phyloP scores from a whole-genome alignment of 2,329 filamentous ascomycete genomes.

The Leptographium wingfieldii region DNA sequence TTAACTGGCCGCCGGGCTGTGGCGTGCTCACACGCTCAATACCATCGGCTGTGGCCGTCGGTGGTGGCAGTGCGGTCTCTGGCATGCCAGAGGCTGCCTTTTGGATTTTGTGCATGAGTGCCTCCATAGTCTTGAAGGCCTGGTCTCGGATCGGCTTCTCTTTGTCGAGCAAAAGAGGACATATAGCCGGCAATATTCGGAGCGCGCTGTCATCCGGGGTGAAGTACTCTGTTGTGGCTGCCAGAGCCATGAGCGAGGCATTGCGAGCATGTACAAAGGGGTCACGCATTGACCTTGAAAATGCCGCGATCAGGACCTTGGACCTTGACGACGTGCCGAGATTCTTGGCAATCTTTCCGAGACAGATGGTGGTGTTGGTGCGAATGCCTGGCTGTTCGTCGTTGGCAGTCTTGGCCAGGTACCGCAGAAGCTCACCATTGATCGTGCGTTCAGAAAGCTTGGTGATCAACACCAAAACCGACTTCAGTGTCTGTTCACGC shows the following conservation, averaged over 20 bases:
- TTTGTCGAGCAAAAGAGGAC: constrained; percentile 79
- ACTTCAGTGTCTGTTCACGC: constrained; percentile 90
- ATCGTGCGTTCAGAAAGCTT: constrained; percentile 89
- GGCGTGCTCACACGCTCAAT: constrained; percentile 70
- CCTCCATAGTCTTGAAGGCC: constrained; percentile 75
- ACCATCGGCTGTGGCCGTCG: constrained; percentile 36
- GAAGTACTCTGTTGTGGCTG: constrained; percentile 76
- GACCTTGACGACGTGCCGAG: constrained; percentile 64
- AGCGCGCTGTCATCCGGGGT: constrained; percentile 78
- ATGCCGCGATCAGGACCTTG: constrained; percentile 89
- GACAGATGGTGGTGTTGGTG: constrained; percentile 94
- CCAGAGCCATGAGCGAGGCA: constrained; percentile 73
- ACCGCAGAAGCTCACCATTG: constrained; percentile 82
- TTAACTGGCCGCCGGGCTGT: constrained; percentile 42
- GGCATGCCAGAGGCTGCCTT: constrained; percentile 69
- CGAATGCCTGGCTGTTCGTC: constrained; percentile 95
- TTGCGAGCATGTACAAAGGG: constrained; percentile 92
- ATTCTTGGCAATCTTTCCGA: constrained; percentile 91
- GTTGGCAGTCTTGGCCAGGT: constrained; percentile 90
- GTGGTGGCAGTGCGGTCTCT: constrained; percentile 62
- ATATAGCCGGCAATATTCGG: constrained; percentile 73
- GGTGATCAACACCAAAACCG: constrained; percentile 71
- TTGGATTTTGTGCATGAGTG: constrained; percentile 70
- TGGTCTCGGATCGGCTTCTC: constrained; percentile 92
- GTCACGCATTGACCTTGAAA: constrained; percentile 76